Conservation (phyloP, 129 eudicot genomes). For the Tagetes patula region DNA sequence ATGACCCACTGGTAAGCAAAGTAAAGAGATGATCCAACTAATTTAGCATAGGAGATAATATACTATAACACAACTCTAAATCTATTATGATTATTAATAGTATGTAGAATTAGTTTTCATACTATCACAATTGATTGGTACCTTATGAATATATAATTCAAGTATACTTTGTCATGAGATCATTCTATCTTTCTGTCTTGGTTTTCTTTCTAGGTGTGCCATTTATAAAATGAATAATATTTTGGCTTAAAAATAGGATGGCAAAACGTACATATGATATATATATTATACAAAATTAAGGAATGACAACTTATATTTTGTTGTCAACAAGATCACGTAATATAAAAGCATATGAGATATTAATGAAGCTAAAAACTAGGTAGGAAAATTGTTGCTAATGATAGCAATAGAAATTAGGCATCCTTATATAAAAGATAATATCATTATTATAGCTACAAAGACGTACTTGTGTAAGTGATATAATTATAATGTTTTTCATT, state of each 20-base stretch:
- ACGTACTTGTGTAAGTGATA: not conserved
- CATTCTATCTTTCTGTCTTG: no score
- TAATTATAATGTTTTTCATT: not conserved
- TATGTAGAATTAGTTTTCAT: no score
- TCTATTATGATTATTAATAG: no score
- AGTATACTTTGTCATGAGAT: no score
- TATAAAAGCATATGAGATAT: not conserved
- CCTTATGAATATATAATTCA: no score
- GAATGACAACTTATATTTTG: not conserved
- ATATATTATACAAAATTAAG: not conserved
- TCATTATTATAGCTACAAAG: not conserved
- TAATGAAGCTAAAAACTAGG: not conserved
- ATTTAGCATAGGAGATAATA: no score
- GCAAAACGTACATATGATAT: not conserved
- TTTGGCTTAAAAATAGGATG: not conserved
- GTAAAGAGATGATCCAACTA: no score
- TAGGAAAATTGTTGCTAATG: not conserved
- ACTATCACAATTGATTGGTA: no score
- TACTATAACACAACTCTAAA: no score
- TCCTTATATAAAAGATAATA: not conserved
- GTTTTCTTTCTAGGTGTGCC: no score
- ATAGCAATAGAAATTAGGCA: not conserved
- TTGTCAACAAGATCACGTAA: conserved; percentile 1
- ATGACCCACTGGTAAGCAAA: no score
- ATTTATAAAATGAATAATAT: not conserved